These are phyloP conservation scores for Hypoxylon sp. DNA, from an alignment of 2,329 filamentous ascomycete genomes.

Conservation along the genomic window DNA sequence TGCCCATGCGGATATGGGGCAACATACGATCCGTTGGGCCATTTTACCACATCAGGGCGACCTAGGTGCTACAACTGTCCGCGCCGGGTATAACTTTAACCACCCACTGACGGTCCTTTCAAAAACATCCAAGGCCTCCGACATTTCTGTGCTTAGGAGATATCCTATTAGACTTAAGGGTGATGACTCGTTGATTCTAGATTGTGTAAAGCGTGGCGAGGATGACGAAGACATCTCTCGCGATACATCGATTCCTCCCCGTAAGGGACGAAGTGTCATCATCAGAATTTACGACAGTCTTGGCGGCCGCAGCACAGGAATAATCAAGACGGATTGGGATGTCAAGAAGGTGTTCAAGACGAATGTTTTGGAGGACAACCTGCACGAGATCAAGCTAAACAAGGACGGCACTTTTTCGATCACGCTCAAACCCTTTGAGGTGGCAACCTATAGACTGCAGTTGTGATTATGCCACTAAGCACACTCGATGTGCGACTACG, in stretches of 20 bases:
- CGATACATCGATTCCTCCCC: constrained; percentile 72
- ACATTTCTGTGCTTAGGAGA: constrained; percentile 50
- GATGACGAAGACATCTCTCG: constrained; percentile 82
- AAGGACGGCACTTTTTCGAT: constrained; percentile 70
- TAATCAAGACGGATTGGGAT: constrained; percentile 76
- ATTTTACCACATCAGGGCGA: constrained; percentile 86
- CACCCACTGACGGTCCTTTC: constrained; percentile 76
- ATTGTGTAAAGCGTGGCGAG: constrained; percentile 94
- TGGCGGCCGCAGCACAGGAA: constrained; percentile 83
- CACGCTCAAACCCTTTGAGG: constrained; percentile 84
- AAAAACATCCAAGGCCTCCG: constrained; percentile 50
- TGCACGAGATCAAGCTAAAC: constrained; percentile 73
- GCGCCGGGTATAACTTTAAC: constrained; percentile 92
- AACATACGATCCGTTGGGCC: constrained; percentile 88
- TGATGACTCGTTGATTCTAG: constrained; percentile 79
- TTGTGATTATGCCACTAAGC: constrained; percentile 56
- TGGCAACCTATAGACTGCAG: constrained; percentile 81
- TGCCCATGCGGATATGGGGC: constrained; percentile 93
- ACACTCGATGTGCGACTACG: background rate
- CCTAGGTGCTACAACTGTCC: constrained; percentile 80
- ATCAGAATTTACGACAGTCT: constrained; percentile 89
- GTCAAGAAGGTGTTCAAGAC: constrained; percentile 85
- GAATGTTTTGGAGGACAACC: constrained; percentile 90
- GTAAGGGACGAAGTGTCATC: constrained; percentile 84
- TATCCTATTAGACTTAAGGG: constrained; percentile 77